These are phyloP conservation scores for Boletus speciosus DNA, from an alignment of 768 basidiomycete species.

Conservation along the genomic window DNA sequence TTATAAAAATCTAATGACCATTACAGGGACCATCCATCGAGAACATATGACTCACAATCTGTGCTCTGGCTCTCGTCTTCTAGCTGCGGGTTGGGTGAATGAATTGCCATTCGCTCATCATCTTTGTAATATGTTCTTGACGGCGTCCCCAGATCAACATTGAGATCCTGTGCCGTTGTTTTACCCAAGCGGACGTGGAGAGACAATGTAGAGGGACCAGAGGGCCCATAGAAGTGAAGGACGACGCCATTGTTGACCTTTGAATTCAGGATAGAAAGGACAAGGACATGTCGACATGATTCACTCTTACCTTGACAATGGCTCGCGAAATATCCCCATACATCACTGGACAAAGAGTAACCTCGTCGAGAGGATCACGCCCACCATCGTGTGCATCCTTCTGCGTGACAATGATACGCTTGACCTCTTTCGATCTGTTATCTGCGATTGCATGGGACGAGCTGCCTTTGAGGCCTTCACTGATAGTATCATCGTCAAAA, in stretches of 20 bases:
- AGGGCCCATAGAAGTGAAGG: conserved; percentile 61
- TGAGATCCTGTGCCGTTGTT: conserved; percentile 81
- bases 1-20: conserved; percentile 75
- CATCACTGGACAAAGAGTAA: conserved; percentile 63
- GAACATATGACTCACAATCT: conserved; percentile 41
- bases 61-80: conserved; percentile 48
- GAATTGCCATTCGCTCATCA: conserved; percentile 84
- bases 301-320: conserved; percentile 54
- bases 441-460: conserved; percentile 38
- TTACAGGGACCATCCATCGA: background rate
- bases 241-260: conserved; percentile 74
- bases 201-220: conserved; percentile 35
- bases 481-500: conserved; percentile 70
- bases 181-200: conserved; percentile 64
- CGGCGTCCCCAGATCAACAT: conserved; percentile 75
- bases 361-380: conserved; percentile 72
- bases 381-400: conserved; percentile 54
- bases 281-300: background rate
- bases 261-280: background rate
- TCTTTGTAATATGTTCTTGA: conserved; percentile 80
- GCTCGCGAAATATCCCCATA: conserved; percentile 65
- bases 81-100: conserved; percentile 45
- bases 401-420: conserved; percentile 69
- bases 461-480: conserved; percentile 51
- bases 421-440: conserved; percentile 73